Percentiles rank a stretch among this genome's conserved stretches.
These are phyloP conservation scores for Lepidium africanum DNA, from an alignment of 345 rosid genomes.

Conservation along the genomic window DNA sequence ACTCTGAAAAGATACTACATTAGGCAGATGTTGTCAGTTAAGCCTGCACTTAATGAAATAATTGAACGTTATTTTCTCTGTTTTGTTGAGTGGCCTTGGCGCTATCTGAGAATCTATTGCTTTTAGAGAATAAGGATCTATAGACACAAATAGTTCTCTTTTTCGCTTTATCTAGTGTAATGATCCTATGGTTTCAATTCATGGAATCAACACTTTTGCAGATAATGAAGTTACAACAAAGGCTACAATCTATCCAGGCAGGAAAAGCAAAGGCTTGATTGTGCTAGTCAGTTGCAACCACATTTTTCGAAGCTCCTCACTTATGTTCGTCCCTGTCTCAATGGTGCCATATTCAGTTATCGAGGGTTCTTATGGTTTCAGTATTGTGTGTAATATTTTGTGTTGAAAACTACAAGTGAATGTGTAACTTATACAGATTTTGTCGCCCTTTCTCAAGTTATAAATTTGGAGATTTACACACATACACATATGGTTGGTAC, in stretches of 20 bases:
- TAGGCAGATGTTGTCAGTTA: not conserved
- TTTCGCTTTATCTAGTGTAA: not conserved
- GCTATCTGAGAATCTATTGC: not conserved
- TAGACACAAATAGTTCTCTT: not conserved
- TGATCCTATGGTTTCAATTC: conserved; percentile 4
- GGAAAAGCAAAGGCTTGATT: conserved; percentile 77
- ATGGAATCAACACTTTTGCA: conserved; percentile 28
- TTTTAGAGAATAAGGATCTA: not conserved
- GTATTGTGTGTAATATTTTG: conserved; percentile 7
- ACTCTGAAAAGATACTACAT: not conserved
- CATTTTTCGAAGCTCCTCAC: not conserved
- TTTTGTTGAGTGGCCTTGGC: not conserved
- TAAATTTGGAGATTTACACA: not conserved
- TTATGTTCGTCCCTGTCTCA: not conserved
- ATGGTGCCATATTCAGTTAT: conserved; percentile 1
- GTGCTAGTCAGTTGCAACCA: conserved; percentile 7
- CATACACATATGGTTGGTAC: not conserved
- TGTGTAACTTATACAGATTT: conserved; percentile 10
- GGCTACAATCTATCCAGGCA: conserved; percentile 75
- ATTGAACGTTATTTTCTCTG: not conserved
- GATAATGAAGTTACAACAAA: conserved; percentile 78
- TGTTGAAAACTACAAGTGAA: not conserved
- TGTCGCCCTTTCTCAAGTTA: not conserved
- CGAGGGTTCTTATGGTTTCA: conserved; percentile 14
- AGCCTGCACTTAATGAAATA: not conserved